phyloP scores from a whole-genome alignment of 768 basidiomycete genomes.

The Auriscalpium vulgare region DNA sequence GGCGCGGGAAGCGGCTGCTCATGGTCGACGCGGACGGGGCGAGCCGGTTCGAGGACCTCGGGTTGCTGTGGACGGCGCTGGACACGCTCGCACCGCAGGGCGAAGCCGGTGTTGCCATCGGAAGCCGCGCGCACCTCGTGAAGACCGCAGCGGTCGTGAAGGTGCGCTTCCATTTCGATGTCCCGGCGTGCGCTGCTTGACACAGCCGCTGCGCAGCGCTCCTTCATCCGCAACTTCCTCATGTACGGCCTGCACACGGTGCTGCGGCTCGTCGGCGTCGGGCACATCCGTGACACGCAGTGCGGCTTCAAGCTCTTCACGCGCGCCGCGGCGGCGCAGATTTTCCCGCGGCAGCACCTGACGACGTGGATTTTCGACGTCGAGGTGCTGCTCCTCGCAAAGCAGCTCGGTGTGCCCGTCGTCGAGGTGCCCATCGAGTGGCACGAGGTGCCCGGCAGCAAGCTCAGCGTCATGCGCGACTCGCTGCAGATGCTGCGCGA shows the following conservation, averaged over 20 bases:
- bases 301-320: conserved; percentile 97
- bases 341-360: conserved; percentile 85
- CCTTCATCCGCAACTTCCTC: conserved; percentile 78
- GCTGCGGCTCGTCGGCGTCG: conserved; percentile 81
- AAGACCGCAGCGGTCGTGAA: conserved; percentile 90
- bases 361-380: conserved; percentile 96
- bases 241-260: conserved; percentile 93
- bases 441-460: conserved; percentile 92
- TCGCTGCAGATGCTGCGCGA: conserved; percentile 88
- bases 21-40: conserved; percentile 97
- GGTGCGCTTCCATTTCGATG: conserved; percentile 29
- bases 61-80: conserved; percentile 69
- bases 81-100: conserved; percentile 45
- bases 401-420: conserved; percentile 70
- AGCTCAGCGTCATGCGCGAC: conserved; percentile 78
- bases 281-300: conserved; percentile 89
- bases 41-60: conserved; percentile 79
- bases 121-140: conserved; percentile 89
- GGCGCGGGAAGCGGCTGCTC: conserved; percentile 67
- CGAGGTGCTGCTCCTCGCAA: conserved; percentile 81
- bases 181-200: neutral
- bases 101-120: conserved; percentile 63
- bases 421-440: conserved; percentile 84
- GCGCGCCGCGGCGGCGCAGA: conserved; percentile 65
- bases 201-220: conserved; percentile 47